Evolutionary conservation across 2,329 filamentous ascomycete species (phyloP).

Genomic region (Ophiobolus disseminans): DNA sequence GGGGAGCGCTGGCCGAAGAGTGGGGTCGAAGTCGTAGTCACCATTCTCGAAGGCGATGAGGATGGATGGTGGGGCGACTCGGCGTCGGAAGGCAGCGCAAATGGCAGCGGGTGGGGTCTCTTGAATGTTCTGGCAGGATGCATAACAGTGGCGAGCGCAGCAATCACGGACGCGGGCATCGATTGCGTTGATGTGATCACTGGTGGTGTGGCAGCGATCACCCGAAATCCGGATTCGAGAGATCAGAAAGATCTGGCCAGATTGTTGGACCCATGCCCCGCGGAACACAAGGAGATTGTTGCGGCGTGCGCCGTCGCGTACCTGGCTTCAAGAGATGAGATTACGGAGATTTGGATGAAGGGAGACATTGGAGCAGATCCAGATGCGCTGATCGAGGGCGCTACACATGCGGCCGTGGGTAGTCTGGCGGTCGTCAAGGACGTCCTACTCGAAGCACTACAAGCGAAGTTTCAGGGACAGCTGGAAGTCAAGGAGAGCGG

Average conservation of each 20-base stretch:
- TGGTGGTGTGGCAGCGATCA: constrained; percentile 86
- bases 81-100: constrained; percentile 53
- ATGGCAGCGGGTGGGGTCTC: constrained; percentile 75
- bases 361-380: constrained; percentile 63
- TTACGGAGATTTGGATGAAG: constrained; percentile 95
- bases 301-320: constrained; percentile 92
- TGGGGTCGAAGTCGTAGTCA: constrained; percentile 92
- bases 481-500: constrained; percentile 18
- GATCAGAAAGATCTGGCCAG: constrained; percentile 52
- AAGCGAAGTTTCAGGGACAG: constrained; percentile 40
- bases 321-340: constrained; percentile 83
- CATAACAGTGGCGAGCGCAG: constrained; percentile 91
- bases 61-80: constrained; percentile 70
- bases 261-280: constrained; percentile 81
- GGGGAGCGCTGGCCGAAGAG: constrained; percentile 98
- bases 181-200: constrained; percentile 92
- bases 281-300: constrained; percentile 77
- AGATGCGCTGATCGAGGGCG: constrained; percentile 67
- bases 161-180: constrained; percentile 91
- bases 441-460: constrained; percentile 62
- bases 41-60: constrained; percentile 91
- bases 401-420: constrained; percentile 67
- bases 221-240: constrained; percentile 51
- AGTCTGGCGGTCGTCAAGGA: constrained; percentile 67
- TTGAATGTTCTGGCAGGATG: constrained; percentile 93